phyloP scores from a whole-genome alignment of 768 basidiomycete genomes.

The Phlebiopsis gigantea region DNA sequence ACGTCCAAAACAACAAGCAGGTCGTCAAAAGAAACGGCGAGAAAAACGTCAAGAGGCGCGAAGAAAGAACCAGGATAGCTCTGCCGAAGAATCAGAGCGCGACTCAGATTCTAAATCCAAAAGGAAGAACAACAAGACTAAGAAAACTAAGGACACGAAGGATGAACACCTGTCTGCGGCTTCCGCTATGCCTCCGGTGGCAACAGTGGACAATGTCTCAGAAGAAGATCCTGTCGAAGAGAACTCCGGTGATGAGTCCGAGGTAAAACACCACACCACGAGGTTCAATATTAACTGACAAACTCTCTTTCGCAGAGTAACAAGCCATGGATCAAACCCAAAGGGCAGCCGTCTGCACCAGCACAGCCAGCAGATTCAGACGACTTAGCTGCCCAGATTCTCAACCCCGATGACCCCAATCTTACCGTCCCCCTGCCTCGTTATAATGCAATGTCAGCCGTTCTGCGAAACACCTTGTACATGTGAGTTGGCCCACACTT shows the following conservation, averaged over 20 bases:
- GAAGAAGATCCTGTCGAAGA: conserved; percentile 2
- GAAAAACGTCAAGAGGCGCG: conserved; percentile 18
- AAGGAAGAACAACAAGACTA: not conserved
- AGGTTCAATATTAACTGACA: not conserved
- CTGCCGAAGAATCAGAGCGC: conserved; percentile 18
- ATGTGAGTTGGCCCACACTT: conserved; percentile 60
- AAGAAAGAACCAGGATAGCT: conserved; percentile 14
- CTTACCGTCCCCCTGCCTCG: conserved; percentile 61
- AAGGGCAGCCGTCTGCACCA: not conserved
- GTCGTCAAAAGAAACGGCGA: conserved; percentile 21
- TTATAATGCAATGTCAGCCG: conserved; percentile 87
- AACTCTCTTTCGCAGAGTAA: not conserved
- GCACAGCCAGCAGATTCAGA: not conserved
- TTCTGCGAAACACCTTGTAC: conserved; percentile 79
- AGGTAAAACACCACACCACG: not conserved
- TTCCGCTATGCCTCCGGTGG: not conserved
- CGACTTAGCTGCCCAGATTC: conserved; percentile 24
- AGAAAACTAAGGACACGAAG: too few relatives aligned
- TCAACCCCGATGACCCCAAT: conserved; percentile 60
- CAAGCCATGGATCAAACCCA: not conserved
- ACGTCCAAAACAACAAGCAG: conserved; percentile 50
- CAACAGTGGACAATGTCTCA: not conserved
- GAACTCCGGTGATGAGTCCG: not conserved
- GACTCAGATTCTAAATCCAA: not conserved
- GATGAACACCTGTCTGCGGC: not conserved